These are phyloP conservation scores for Trichophyton mentagrophytes DNA, from an alignment of 2,329 filamentous ascomycete species.

Conservation along the genomic window DNA sequence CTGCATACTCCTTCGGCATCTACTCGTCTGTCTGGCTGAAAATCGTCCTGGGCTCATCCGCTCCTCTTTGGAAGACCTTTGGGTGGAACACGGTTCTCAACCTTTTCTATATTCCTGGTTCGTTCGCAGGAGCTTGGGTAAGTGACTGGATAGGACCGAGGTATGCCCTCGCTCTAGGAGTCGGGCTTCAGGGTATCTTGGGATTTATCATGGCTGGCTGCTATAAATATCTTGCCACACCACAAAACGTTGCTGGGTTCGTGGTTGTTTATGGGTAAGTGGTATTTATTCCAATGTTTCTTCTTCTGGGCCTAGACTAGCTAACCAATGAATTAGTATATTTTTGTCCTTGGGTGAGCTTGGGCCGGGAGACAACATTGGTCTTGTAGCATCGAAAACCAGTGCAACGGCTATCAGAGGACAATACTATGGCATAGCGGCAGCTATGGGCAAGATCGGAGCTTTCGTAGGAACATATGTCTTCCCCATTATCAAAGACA, in stretches of 20 bases:
- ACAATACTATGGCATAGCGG: constrained; percentile 48
- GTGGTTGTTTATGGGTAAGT: constrained; percentile 58
- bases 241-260: constrained; percentile 58
- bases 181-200: constrained; percentile 59
- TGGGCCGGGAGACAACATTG: constrained; percentile 85
- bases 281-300: no score
- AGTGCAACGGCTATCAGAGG: constrained; percentile 80
- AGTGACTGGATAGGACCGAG: constrained; percentile 70
- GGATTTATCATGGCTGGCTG: constrained; percentile 82
- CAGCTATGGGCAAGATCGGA: constrained; percentile 35
- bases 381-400: constrained; percentile 73
- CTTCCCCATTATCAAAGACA: constrained; percentile 55
- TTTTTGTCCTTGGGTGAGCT: constrained; percentile 68
- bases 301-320: neutral
- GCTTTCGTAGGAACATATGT: constrained; percentile 80
- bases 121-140: constrained; percentile 60
- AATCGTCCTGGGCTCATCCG: constrained; percentile 48
- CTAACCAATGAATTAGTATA: constrained; percentile 33
- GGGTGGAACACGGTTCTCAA: constrained; percentile 86
- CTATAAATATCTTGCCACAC: constrained; percentile 56
- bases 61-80: constrained; percentile 62
- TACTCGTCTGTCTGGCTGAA: constrained; percentile 54
- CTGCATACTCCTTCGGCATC: constrained; percentile 70
- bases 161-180: constrained; percentile 58
- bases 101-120: constrained; percentile 77